Percentiles rank a stretch among this genome's conserved stretches.
Conservation (phyloP, 2,329 filamentous ascomycete genomes). For the Dissoconium aciculare region DNA sequence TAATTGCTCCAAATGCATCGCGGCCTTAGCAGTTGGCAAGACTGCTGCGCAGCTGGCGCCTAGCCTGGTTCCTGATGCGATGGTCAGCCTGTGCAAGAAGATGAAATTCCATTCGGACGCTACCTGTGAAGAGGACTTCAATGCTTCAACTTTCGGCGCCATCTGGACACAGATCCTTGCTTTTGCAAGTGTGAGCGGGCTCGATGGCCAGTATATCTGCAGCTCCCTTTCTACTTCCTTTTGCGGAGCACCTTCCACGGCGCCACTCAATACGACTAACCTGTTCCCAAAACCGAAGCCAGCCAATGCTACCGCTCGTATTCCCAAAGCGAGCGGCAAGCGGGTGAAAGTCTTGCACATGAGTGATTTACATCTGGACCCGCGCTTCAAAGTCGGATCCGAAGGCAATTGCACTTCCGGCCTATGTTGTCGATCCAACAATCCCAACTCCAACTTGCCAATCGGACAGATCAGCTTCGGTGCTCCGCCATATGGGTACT, state of each 20-base stretch:
- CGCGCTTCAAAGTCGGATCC: conserved; percentile 37
- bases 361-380: conserved; percentile 41
- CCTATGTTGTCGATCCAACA: conserved; percentile 38
- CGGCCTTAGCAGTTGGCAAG: conserved; percentile 37
- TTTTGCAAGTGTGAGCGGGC: conserved; percentile 37
- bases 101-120: conserved; percentile 34
- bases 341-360: conserved; percentile 42
- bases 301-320: conserved; percentile 21
- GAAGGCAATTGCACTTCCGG: conserved; percentile 40
- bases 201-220: conserved; percentile 45
- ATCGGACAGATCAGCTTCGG: conserved; percentile 27
- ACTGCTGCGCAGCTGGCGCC: conserved; percentile 37
- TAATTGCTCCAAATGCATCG: conserved; percentile 41
- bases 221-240: conserved; percentile 33
- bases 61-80: conserved; percentile 33
- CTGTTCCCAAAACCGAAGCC: conserved; percentile 43
- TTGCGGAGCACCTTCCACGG: conserved; percentile 34
- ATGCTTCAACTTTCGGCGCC: conserved; percentile 35
- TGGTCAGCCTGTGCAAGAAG: conserved; percentile 37
- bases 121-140: conserved; percentile 36
- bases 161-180: conserved; percentile 44
- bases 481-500: conserved; percentile 41
- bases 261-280: conserved; percentile 30
- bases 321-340: conserved; percentile 37
- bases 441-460: conserved; percentile 24